Evolutionary conservation across 2,329 filamentous ascomycete species (phyloP), one percentile per base, ranked within the genome.

Genomic region (Metarhizium humberi): DNA sequence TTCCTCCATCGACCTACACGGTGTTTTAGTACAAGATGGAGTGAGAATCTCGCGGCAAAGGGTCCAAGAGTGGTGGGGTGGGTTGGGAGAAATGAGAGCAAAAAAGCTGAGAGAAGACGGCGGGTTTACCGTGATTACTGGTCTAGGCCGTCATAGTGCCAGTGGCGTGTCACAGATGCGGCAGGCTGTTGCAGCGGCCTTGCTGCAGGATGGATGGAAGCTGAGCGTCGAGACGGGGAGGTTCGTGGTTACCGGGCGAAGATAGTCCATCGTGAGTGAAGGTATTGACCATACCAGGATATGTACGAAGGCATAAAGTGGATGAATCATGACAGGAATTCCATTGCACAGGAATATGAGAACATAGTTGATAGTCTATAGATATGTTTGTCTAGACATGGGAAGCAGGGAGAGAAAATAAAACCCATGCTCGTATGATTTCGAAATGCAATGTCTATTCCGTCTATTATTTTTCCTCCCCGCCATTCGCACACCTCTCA

Each of bases 191-290:
- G 85, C 80, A 50, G 85, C 83, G 64, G 85, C 85, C 65, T 74
- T 97, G 46, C 78, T 85, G 43, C 78, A 81, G 48, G 88, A 92
- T 57, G 91, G 91, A 0, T 97, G 92, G 92, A 90, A 82, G 66
- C 75, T 94, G 38, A 82, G 90, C 66, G 78, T 87, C 48, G 79
- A 84, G 47, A 84, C 82, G 32, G 92, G 91, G 0, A 79, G 81
- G 42, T 79, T 92, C 64, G 72, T 85, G 51, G 81, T 96, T 16
- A 83, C 75, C 11, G 92, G 92, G 0, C 69, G 75, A 50, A 66
- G 66, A 54, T 72, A 63, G 65, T 20, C 18, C 3, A 16, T 43
- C 11, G 2, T 4, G n/a, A 16, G 29, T 3, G n/a, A 30, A 30
- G 29, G 42, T 5, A 47, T 52, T 25, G 20, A 25, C 25, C 25